Evolutionary conservation across 805 yeast species (phyloP), one percentile per base, ranked within the genome.

Genomic region (Metschnikowia lochheadii): DNA sequence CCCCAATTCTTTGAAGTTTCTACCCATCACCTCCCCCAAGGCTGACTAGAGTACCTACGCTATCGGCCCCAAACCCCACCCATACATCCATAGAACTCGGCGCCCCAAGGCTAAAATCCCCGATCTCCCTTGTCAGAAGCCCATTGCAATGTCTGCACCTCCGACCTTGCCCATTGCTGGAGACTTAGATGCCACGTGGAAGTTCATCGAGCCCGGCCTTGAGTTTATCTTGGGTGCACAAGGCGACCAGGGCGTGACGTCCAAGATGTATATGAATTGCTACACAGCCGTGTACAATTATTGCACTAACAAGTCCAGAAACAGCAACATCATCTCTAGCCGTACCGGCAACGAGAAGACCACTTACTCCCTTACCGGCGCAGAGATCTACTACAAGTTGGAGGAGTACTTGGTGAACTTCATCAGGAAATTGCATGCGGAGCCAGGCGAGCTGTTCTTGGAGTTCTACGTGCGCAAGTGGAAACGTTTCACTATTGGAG

Each of bases 241-340:
- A 50, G 88, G 83, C 39, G 79, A 81, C 53, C 81, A 82, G 50
- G 84, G 86, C 3, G 78, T 86, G 42, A 83, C 85, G 29, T 73
- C 83, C 41, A 81, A 65, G 55, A 81, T 86, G 84, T 90, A 89
- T 68, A 88, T 90, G 87, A 85, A 85, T 57, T 87, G 92, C 51
- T 91, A 91, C 69, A 89, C 97, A 1, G 92, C 95, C 4, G 85
- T 92, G 55, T 92, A 90, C 73, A 90, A 91, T 69, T 91, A 88
- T 65, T 91, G 98, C 73, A 91, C 89, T 40, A 84, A 85, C 60
- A 84, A 85, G 56, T 83, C 90, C 5, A 76, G 89, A 45, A 75
- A 72, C 50, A 40, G 58, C 59, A 33, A 49, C 57, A 31, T 52
- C 52, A 43, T 57, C 49, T 39, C 52, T n/a, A 32, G 49, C 37